These are phyloP conservation scores for Daldinia concentrica DNA, from an alignment of 495 filamentous ascomycete species.

Conservation along the genomic window DNA sequence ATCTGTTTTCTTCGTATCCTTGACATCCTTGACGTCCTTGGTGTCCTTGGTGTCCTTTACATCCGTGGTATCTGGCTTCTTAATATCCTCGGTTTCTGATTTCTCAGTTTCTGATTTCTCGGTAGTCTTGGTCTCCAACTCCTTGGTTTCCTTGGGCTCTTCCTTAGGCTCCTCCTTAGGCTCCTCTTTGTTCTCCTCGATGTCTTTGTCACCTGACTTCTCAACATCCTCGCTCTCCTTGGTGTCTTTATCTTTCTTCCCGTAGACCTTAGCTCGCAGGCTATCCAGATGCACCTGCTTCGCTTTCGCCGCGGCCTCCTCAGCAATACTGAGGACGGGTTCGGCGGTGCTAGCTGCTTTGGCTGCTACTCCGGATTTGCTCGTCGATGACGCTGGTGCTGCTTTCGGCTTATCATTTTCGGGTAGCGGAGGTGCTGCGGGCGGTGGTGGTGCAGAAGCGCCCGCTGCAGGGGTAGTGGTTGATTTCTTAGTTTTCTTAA, in stretches of 20 bases:
- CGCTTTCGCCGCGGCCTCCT: slow-evolving; percentile 74
- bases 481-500: slow-evolving; percentile 42
- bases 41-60: slow-evolving; percentile 32
- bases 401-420: slow-evolving; percentile 32
- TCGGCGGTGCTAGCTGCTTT: slow-evolving; percentile 33
- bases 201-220: slow-evolving; percentile 43
- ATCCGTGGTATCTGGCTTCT: background rate
- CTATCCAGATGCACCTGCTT: slow-evolving; percentile 59
- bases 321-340: slow-evolving; percentile 70
- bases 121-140: background rate
- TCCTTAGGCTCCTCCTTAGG: background rate
- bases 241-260: slow-evolving; percentile 49
- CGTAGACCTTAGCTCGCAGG: slow-evolving; percentile 53
- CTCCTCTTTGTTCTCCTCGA: slow-evolving; percentile 38
- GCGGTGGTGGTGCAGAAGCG: slow-evolving; percentile 29
- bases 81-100: slow-evolving; percentile 1
- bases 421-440: slow-evolving; percentile 41
- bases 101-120: slow-evolving; percentile 3
- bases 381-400: slow-evolving; percentile 25
- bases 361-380: slow-evolving; percentile 12
- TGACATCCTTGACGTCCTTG: slow-evolving; percentile 45
- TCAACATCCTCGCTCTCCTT: slow-evolving; percentile 42
- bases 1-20: background rate
- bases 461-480: slow-evolving; percentile 48
- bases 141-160: slow-evolving; percentile 8